phyloP scores from a whole-genome alignment of 345 rosid genomes.

The Brassica napus region Da-Ae NC_063451.1:30278501-30279000 shows the following conservation, averaged over 20 bases:
- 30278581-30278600: slow-evolving; percentile 89
- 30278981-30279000: not conserved
- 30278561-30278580: slow-evolving; percentile 87
- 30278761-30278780: not conserved
- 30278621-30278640: slow-evolving; percentile 97
- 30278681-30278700: slow-evolving; percentile 66
- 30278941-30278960: not conserved
- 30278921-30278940: not conserved
- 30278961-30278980: not conserved
- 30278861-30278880: slow-evolving; percentile 15
- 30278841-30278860: not conserved
- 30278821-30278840: not conserved
- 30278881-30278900: not conserved
- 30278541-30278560: slow-evolving; percentile 89
- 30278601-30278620: slow-evolving; percentile 74
- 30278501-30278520: slow-evolving; percentile 94
- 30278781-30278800: not conserved
- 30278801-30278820: not conserved
- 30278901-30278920: slow-evolving; percentile 33
- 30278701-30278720: slow-evolving; percentile 89
- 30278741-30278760: not conserved
- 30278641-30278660: slow-evolving; percentile 82
- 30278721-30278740: slow-evolving; percentile 93
- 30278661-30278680: slow-evolving; percentile 60
- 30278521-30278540: slow-evolving; percentile 99